Percentiles rank a stretch among this genome's conserved stretches.
Conservation (phyloP, 2,329 filamentous ascomycete species). For the Ceratocystis albifundus region DNA sequence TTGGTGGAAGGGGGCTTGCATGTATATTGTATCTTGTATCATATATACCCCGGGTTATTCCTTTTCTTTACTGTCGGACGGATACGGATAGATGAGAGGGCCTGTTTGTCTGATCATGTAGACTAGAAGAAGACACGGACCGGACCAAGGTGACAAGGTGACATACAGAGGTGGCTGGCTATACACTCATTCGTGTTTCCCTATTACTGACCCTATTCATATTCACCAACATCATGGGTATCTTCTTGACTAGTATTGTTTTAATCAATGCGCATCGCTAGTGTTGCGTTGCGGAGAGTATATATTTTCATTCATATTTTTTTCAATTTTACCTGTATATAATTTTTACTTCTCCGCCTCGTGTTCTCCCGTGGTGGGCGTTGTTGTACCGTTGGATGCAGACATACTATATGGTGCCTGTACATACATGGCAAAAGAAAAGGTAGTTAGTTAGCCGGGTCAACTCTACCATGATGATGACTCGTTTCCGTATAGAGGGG, state of each 20-base stretch:
- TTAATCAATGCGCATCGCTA: neutral
- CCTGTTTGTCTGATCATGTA: no score
- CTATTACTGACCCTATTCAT: neutral
- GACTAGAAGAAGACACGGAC: no score
- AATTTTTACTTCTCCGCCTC: constrained; percentile 24
- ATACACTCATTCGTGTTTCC: neutral
- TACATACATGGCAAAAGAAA: neutral
- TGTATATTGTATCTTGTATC: neutral
- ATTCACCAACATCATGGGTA: no score
- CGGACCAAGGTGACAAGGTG: neutral
- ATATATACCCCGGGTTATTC: constrained; percentile 16
- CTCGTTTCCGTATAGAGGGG: no score
- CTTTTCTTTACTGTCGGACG: constrained; percentile 16
- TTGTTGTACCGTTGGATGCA: constrained; percentile 49
- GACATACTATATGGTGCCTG: constrained; percentile 65
- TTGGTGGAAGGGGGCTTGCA: neutral
- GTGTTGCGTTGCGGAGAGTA: neutral
- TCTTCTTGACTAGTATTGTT: neutral
- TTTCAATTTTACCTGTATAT: neutral
- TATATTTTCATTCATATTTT: neutral
- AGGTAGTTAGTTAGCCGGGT: neutral
- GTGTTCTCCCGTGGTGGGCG: constrained; percentile 40
- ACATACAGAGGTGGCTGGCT: neutral
- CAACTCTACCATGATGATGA: no score
- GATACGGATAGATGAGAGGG: neutral